Percentiles rank a stretch among this genome's conserved stretches.
These are phyloP conservation scores for Calocera viscosa DNA, from an alignment of 768 basidiomycete species.

Conservation along the genomic window DNA sequence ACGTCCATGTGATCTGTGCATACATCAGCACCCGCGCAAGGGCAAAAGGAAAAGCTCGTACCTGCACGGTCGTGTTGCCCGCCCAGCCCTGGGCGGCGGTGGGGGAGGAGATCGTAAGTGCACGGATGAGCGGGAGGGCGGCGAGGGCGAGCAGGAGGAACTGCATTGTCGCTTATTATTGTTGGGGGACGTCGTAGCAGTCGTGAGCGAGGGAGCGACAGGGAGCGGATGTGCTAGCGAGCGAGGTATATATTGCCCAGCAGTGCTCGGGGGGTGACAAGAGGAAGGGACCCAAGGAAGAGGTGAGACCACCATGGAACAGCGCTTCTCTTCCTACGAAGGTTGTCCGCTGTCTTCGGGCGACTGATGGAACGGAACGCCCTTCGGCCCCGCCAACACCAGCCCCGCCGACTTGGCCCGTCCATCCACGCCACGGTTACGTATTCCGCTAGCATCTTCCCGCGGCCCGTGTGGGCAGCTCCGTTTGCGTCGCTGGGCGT, in stretches of 20 bases:
- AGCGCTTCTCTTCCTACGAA: not conserved
- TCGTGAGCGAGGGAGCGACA: not conserved
- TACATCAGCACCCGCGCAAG: not conserved
- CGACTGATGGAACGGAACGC: too few species aligned
- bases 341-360: too few species aligned
- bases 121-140: not conserved
- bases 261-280: not conserved
- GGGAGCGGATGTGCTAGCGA: not conserved
- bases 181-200: not conserved
- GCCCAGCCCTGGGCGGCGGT: not conserved
- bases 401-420: too few species aligned
- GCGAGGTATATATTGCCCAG: not conserved
- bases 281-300: not conserved
- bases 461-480: too few species aligned
- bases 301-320: not conserved
- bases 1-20: conserved; percentile 1
- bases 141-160: not conserved
- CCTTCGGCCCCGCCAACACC: too few species aligned
- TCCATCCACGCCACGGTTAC: too few species aligned
- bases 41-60: not conserved
- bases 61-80: not conserved
- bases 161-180: not conserved
- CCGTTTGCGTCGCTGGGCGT: too few species aligned
- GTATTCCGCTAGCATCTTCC: too few species aligned
- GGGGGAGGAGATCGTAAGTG: not conserved